phyloP scores from a whole-genome alignment of 1,284 basidiomycete genomes.

The Apiotrichum sp. region DNA sequence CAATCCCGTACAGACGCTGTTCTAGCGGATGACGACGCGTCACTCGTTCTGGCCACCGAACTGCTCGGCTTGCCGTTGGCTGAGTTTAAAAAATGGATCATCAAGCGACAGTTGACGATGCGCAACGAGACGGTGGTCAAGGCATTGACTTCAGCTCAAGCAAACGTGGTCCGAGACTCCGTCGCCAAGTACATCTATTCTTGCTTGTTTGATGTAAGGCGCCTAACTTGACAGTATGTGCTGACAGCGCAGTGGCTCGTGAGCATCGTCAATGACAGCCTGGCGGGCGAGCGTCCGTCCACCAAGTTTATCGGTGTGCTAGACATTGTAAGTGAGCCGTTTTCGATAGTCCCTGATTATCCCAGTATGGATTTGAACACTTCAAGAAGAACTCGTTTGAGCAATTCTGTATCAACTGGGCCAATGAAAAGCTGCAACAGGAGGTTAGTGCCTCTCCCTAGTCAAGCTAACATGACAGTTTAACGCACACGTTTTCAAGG shows the following conservation, averaged over 20 bases:
- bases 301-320: constrained; percentile 99
- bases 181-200: constrained; percentile 99
- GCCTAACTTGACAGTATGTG: neutral
- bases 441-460: constrained; percentile 54
- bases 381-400: constrained; percentile 99
- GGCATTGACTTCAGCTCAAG: constrained; percentile 75
- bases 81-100: constrained; percentile 99
- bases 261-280: constrained; percentile 89
- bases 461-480: constrained; percentile 55
- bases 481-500: constrained; percentile 96
- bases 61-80: constrained; percentile 82
- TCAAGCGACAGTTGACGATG: constrained; percentile 95
- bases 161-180: constrained; percentile 91
- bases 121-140: constrained; percentile 94
- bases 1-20: constrained; percentile 74
- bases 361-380: constrained; percentile 82
- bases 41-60: constrained; percentile 72
- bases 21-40: constrained; percentile 77
- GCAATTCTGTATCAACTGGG: constrained; percentile 99
- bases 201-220: constrained; percentile 69
- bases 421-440: constrained; percentile 95
- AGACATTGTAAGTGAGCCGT: constrained; percentile 54
- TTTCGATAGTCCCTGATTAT: neutral
- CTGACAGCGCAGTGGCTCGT: constrained; percentile 72
- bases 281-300: constrained; percentile 84